Base-by-base conservation (phyloP, 345 rosid species). In the Gossypium bickii region DNA sequence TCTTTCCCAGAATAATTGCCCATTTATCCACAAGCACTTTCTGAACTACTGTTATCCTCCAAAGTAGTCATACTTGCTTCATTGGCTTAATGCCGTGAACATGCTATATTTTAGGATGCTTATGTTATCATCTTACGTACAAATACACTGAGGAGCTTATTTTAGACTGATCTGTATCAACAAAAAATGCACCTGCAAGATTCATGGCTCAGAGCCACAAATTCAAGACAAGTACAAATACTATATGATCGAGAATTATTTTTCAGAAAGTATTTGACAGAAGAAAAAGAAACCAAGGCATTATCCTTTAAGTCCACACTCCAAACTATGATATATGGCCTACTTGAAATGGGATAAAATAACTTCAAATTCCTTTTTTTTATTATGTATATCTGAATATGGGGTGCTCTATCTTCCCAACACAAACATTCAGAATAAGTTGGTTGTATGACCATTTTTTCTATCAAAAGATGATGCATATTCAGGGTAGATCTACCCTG, bases 271-370 rank as follows among this genome's bases (percentile, higher is more conserved):
- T 41, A 65, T 65, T 65, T 65, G 45, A n/a, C 16, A 41, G 18
- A 65, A 43, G 2, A 41, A 63, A 34, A 63, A 66, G 41, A 34
- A 34, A 66, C 13, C 18, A 29, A 45, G 15, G 34, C 56, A 47
- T 67, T 4, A 45, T 67, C 29, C 6, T 22, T 47, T 45, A 22
- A 34, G 34, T 22, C 38, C 34, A 67, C 71, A 67, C 3, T 67
- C 52, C 71, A 67, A 51, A 67, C 15, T 45, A 13, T 24, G 34
- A 67, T 47, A 67, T 67, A 67, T 67, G 55, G 18, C 34, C 53
- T 44, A 66, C 1, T 44, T 2, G 70, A 2, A 43, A 66, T 20
- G 34, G 55, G 34, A 27, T 11, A 20, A 66, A 45, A 22, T 65
- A 65, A 66, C 38, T 67, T 67, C 18, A 67, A 6, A 67, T 67